These are phyloP conservation scores for Corinectria fuckeliana DNA, from an alignment of 2,329 filamentous ascomycete species.

Conservation along the genomic window DNA sequence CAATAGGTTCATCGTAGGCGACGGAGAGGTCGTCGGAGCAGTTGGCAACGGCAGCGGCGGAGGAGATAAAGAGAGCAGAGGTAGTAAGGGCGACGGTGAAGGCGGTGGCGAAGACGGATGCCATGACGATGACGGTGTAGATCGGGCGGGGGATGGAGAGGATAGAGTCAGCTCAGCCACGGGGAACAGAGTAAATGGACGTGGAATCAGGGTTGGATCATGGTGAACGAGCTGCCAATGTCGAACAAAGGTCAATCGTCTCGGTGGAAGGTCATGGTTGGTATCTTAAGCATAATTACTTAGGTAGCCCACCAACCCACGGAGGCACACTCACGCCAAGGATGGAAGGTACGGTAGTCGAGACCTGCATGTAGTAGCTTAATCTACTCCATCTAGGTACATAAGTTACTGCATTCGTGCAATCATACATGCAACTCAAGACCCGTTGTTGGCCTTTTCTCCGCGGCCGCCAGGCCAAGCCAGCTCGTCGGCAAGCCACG, in stretches of 20 bases:
- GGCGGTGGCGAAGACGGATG: slow-evolving; percentile 2
- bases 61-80: background rate
- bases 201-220: slow-evolving; percentile 1
- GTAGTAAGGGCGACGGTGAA: background rate
- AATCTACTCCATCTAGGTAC: too few relatives aligned
- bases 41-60: background rate
- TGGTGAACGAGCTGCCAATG: background rate
- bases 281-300: background rate
- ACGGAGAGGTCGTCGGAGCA: slow-evolving; percentile 47
- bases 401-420: background rate
- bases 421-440: background rate
- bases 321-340: background rate
- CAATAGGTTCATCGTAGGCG: slow-evolving; percentile 45
- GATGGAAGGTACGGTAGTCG: background rate
- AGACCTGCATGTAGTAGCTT: background rate
- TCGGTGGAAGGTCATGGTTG: background rate
- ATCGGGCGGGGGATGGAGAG: background rate
- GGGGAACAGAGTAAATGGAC: background rate
- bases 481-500: background rate
- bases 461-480: too few relatives aligned
- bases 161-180: background rate
- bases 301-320: too few relatives aligned
- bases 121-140: background rate
- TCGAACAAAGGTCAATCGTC: background rate
- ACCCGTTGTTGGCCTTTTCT: too few relatives aligned